Percentiles rank a stretch among this genome's conserved stretches.
Evolutionary conservation across 2,329 filamentous ascomycete species (phyloP).

Genomic region (Passalora sequoiae): DNA sequence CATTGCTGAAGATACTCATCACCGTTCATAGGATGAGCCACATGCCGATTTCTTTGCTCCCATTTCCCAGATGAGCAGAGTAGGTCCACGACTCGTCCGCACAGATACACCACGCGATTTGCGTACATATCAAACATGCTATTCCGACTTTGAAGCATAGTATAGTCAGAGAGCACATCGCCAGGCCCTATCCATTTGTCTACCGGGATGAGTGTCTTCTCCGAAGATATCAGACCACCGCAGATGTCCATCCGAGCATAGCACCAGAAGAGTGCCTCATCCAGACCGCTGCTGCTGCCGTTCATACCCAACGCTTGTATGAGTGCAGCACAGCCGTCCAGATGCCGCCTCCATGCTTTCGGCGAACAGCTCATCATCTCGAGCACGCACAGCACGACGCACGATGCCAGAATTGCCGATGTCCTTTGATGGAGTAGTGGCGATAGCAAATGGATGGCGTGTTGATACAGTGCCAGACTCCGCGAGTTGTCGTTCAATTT

Average conservation of each 20-base stretch:
- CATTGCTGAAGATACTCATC: slow-evolving; percentile 31
- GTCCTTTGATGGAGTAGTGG: slow-evolving; percentile 43
- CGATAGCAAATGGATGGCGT: slow-evolving; percentile 45
- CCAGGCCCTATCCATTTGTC: slow-evolving; percentile 45
- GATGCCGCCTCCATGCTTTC: slow-evolving; percentile 51
- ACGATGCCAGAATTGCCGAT: slow-evolving; percentile 45
- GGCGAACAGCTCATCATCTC: slow-evolving; percentile 48
- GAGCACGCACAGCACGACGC: slow-evolving; percentile 45
- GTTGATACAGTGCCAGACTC: slow-evolving; percentile 51
- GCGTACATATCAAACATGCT: slow-evolving; percentile 51
- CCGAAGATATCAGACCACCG: slow-evolving; percentile 51
- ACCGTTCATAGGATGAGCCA: slow-evolving; percentile 22
- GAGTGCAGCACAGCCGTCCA: slow-evolving; percentile 53
- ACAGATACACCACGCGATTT: slow-evolving; percentile 56
- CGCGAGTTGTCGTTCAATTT: slow-evolving; percentile 43
- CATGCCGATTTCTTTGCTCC: slow-evolving; percentile 24
- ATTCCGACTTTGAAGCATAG: slow-evolving; percentile 34
- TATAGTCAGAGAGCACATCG: slow-evolving; percentile 35
- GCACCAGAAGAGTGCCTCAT: slow-evolving; percentile 55
- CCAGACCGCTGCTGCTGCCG: slow-evolving; percentile 48
- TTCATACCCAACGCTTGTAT: slow-evolving; percentile 49
- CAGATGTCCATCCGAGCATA: slow-evolving; percentile 56
- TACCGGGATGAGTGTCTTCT: slow-evolving; percentile 47
- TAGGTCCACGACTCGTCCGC: slow-evolving; percentile 41
- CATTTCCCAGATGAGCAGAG: slow-evolving; percentile 30